These are phyloP conservation scores for Lindgomyces ingoldianus DNA, from an alignment of 495 filamentous ascomycete species.

Conservation along the genomic window DNA sequence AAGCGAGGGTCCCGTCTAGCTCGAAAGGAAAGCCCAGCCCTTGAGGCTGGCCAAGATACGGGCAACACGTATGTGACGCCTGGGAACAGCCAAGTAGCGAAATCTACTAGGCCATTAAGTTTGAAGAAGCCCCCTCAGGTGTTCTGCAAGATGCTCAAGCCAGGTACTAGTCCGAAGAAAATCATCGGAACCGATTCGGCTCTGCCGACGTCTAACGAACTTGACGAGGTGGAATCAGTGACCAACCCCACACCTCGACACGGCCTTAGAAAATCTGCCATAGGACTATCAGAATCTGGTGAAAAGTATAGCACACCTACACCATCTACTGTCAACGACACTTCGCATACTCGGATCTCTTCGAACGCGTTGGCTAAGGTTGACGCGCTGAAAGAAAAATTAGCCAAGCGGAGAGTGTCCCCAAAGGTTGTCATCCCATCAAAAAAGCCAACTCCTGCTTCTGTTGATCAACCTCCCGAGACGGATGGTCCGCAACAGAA, in stretches of 20 bases:
- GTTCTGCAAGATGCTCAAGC: conserved; percentile 10
- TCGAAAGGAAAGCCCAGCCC: not conserved
- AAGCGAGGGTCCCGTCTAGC: too few relatives aligned
- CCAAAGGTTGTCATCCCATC: not conserved
- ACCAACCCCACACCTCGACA: not conserved
- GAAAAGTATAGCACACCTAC: not conserved
- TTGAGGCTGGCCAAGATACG: not conserved
- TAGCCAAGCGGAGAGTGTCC: not conserved
- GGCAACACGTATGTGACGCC: not conserved
- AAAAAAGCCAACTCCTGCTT: not conserved
- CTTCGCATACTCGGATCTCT: not conserved
- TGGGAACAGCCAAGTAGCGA: not conserved
- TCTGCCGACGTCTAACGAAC: not conserved
- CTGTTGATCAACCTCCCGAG: not conserved
- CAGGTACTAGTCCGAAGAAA: not conserved
- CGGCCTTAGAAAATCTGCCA: not conserved
- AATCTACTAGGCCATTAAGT: conserved; percentile 1
- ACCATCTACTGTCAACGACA: not conserved
- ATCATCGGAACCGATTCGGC: not conserved
- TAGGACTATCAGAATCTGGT: not conserved
- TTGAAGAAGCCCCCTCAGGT: conserved; percentile 11
- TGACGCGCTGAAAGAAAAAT: not conserved
- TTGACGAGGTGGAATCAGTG: not conserved
- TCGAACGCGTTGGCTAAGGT: not conserved
- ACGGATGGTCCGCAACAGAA: not conserved